These are phyloP conservation scores for Diaporthe aspalathi DNA, from an alignment of 2,329 filamentous ascomycete genomes.

Conservation along the genomic window DNA sequence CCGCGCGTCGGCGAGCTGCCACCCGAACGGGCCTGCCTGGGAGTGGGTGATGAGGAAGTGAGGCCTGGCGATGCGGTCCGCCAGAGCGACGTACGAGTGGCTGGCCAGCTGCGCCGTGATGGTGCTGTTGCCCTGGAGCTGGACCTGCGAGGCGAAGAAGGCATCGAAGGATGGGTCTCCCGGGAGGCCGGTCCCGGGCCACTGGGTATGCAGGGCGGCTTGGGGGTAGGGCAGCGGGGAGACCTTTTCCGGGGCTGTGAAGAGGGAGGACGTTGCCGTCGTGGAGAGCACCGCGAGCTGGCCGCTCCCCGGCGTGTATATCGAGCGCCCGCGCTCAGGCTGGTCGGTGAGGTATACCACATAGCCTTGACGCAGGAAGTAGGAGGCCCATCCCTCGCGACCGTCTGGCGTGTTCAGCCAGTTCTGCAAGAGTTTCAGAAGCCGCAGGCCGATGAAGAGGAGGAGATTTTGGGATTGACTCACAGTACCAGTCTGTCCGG, in stretches of 20 bases:
- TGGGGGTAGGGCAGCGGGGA: conserved; percentile 41
- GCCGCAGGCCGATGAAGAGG: too few relatives aligned
- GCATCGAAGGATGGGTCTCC: conserved; percentile 61
- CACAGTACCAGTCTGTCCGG: conserved; percentile 25
- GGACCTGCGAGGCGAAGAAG: conserved; percentile 58
- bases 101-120: conserved; percentile 33
- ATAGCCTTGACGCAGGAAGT: conserved; percentile 55
- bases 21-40: conserved; percentile 58
- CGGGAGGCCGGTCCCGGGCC: conserved; percentile 53
- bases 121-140: conserved; percentile 50
- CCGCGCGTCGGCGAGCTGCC: conserved; percentile 60
- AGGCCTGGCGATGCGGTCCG: conserved; percentile 28
- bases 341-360: conserved; percentile 58
- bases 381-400: conserved; percentile 57
- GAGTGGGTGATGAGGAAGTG: conserved; percentile 62
- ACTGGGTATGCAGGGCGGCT: conserved; percentile 50
- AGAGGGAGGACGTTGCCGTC: not conserved
- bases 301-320: conserved; percentile 30
- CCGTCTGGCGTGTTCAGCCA: conserved; percentile 61
- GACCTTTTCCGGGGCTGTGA: conserved; percentile 48
- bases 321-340: conserved; percentile 52
- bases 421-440: conserved; percentile 43
- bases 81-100: conserved; percentile 35
- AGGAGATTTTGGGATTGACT: not conserved
- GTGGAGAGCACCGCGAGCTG: not conserved